Conservation (phyloP, 2,329 filamentous ascomycete species). For the Trichoderma asperellum region DNA sequence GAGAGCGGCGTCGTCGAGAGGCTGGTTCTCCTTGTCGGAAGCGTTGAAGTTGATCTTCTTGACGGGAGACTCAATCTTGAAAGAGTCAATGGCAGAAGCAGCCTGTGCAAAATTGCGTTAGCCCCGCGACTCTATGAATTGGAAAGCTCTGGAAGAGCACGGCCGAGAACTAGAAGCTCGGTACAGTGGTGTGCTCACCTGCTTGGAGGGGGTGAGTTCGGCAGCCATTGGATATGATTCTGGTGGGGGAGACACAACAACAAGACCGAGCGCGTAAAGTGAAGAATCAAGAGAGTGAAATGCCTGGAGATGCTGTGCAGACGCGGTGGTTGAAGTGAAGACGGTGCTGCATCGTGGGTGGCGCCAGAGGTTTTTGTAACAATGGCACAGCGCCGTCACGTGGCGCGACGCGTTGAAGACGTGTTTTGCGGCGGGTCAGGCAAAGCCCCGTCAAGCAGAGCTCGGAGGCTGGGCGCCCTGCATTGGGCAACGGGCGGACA, state of each 20-base stretch:
- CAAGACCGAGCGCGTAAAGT: conserved; percentile 32
- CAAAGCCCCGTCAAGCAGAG: conserved; percentile 30
- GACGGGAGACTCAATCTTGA: conserved; percentile 90
- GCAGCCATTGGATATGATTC: conserved; percentile 66
- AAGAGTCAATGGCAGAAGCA: conserved; percentile 80
- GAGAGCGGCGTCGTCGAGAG: conserved; percentile 55
- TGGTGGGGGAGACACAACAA: conserved; percentile 24
- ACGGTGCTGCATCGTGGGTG: conserved; percentile 32
- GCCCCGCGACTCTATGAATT: conserved; percentile 34
- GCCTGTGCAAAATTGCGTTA: conserved; percentile 58
- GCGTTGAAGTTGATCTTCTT: conserved; percentile 84
- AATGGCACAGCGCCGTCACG: conserved; percentile 44
- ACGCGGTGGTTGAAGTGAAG: conserved; percentile 39
- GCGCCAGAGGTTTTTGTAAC: conserved; percentile 47
- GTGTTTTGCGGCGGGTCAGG: conserved; percentile 38
- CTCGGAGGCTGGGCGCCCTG: conserved; percentile 27
- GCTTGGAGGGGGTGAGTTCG: conserved; percentile 66
- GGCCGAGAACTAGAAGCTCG: conserved; percentile 35
- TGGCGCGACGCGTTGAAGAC: conserved; percentile 42
- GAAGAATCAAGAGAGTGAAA: conserved; percentile 26
- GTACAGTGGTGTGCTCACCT: conserved; percentile 47
- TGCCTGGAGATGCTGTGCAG: conserved; percentile 33
- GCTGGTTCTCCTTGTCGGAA: conserved; percentile 80
- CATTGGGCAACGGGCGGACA: conserved; percentile 15
- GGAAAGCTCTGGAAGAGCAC: neutral